phyloP scores from a whole-genome alignment of 2,329 filamentous ascomycete genomes.

The Didymella segeticola region DNA sequence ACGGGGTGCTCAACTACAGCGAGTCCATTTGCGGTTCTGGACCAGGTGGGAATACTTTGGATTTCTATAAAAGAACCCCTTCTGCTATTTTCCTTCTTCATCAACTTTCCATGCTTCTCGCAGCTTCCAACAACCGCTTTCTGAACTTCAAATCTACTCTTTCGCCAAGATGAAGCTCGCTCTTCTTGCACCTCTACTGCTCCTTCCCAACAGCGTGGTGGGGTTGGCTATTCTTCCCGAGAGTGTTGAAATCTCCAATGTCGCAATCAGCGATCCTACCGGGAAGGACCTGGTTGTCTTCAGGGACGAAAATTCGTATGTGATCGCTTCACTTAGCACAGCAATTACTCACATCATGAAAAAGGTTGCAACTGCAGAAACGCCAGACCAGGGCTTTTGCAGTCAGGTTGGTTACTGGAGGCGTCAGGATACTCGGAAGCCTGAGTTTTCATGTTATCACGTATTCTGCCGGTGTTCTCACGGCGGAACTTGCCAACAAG shows the following conservation, averaged over 20 bases:
- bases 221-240: background rate
- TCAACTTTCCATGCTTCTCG: background rate
- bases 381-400: background rate
- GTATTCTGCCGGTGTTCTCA: background rate
- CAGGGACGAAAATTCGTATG: background rate
- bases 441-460: background rate
- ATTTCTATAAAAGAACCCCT: background rate
- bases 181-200: background rate
- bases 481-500: background rate
- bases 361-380: background rate
- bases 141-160: background rate
- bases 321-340: background rate
- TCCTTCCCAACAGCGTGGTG: background rate
- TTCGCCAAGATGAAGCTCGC: background rate
- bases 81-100: background rate
- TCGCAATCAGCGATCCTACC: background rate
- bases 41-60: background rate
- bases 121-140: background rate
- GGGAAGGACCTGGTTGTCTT: background rate
- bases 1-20: background rate
- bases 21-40: background rate
- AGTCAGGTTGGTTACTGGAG: background rate
- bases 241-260: background rate
- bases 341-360: background rate
- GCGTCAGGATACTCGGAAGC: background rate